Percentiles rank a stretch among this genome's conserved stretches.
Evolutionary conservation across 2,329 filamentous ascomycete genomes (phyloP).

Genomic region (Lecanicillium sp.): DNA sequence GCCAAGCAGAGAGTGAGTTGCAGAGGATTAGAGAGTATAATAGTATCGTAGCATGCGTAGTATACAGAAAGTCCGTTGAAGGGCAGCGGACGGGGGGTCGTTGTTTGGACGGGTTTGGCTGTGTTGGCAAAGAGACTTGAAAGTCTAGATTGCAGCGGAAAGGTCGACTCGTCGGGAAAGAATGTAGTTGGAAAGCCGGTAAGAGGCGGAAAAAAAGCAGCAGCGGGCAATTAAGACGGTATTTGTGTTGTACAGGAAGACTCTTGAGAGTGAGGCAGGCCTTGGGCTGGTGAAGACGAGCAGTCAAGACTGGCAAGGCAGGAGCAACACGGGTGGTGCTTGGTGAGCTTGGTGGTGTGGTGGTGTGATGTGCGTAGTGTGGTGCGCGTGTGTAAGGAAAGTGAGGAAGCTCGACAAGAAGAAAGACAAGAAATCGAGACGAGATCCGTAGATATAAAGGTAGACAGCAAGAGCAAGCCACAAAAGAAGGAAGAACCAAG

Average conservation of each 20-base stretch:
- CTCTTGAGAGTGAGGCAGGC: conserved; percentile 18
- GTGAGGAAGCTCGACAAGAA: conserved; percentile 39
- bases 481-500: conserved; percentile 45
- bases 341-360: not conserved
- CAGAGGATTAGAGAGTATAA: conserved; percentile 10
- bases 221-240: conserved; percentile 15
- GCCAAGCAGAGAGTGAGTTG: conserved; percentile 3
- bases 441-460: conserved; percentile 11
- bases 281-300: not conserved
- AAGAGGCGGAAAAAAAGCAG: conserved; percentile 15
- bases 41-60: conserved; percentile 14
- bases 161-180: conserved; percentile 3
- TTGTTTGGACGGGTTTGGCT: not conserved
- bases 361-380: conserved; percentile 8
- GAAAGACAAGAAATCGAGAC: conserved; percentile 21
- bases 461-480: conserved; percentile 32
- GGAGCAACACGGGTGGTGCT: conserved; percentile 6
- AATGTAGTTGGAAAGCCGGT: conserved; percentile 5
- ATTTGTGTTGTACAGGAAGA: conserved; percentile 26
- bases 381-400: conserved; percentile 39
- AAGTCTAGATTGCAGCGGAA: not conserved
- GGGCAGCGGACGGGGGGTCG: not conserved
- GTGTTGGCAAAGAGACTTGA: not conserved
- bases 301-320: too few species aligned
- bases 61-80: conserved; percentile 11